phyloP scores from a whole-genome alignment of 2,329 filamentous ascomycete genomes.

The Fonsecaea pedrosoi region DNA sequence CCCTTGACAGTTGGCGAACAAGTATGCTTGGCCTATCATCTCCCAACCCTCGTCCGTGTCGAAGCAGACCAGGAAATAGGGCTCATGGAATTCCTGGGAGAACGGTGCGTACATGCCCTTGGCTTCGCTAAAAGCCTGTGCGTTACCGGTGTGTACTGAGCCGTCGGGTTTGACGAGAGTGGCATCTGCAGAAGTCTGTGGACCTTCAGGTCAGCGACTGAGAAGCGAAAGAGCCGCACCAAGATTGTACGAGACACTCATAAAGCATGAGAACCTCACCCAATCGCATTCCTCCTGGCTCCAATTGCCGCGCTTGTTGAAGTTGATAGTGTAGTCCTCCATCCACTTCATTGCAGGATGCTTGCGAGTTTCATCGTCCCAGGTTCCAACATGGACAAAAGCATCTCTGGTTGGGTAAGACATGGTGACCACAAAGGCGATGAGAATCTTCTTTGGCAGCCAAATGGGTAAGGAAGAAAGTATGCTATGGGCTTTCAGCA shows the following conservation, averaged over 20 bases:
- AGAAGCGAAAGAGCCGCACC: not conserved
- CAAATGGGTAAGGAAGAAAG: not conserved
- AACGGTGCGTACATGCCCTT: conserved; percentile 32
- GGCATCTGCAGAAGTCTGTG: conserved; percentile 24
- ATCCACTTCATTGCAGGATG: conserved; percentile 40
- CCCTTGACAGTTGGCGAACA: conserved; percentile 32
- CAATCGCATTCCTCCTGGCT: conserved; percentile 27
- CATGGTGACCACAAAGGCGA: conserved; percentile 19
- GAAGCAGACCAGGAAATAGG: conserved; percentile 32
- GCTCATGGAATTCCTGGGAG: conserved; percentile 35
- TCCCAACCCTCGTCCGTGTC: conserved; percentile 32
- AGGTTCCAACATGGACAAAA: conserved; percentile 33
- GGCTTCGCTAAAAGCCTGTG: conserved; percentile 24
- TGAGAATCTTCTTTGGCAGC: not conserved
- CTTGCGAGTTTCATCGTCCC: conserved; percentile 34
- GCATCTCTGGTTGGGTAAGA: conserved; percentile 33
- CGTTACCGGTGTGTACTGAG: conserved; percentile 20
- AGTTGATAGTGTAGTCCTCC: conserved; percentile 34
- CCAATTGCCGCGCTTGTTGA: conserved; percentile 30
- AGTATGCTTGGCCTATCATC: conserved; percentile 35
- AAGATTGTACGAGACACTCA: not conserved
- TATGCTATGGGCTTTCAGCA: not conserved
- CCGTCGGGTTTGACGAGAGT: conserved; percentile 33
- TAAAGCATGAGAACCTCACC: not conserved
- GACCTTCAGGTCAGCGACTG: not conserved